Percentiles rank a stretch among this genome's conserved stretches.
phyloP scores from a whole-genome alignment of 2,329 filamentous ascomycete genomes.

The Cryphonectria carpinicola region DNA sequence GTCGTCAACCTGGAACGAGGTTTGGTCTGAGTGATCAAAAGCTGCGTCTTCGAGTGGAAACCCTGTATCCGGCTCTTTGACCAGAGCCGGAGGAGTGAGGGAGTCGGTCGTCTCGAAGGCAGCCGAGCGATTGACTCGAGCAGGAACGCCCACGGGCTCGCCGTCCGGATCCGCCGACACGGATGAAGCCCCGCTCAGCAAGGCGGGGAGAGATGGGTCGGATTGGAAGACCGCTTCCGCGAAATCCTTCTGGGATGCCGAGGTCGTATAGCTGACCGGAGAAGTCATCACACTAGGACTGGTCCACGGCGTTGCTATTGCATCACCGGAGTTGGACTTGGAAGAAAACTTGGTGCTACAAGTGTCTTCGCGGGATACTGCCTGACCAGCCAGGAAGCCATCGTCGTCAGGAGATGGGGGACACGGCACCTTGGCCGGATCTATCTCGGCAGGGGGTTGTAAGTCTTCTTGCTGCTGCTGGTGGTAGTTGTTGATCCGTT shows the following conservation, averaged over 20 bases:
- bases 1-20: constrained; percentile 35
- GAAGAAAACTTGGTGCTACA: constrained; percentile 53
- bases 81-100: constrained; percentile 56
- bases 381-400: constrained; percentile 37
- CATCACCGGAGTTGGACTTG: constrained; percentile 55
- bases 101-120: constrained; percentile 58
- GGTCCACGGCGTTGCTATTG: constrained; percentile 55
- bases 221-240: constrained; percentile 61
- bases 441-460: constrained; percentile 31
- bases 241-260: constrained; percentile 44
- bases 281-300: constrained; percentile 59
- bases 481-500: constrained; percentile 30
- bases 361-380: constrained; percentile 46
- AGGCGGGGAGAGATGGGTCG: constrained; percentile 65
- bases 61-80: constrained; percentile 50
- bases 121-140: constrained; percentile 51
- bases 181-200: constrained; percentile 67
- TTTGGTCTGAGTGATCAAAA: constrained; percentile 37
- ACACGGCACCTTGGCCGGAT: constrained; percentile 42
- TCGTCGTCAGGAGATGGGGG: constrained; percentile 53
- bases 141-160: constrained; percentile 59
- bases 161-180: constrained; percentile 66
- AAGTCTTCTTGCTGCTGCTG: constrained; percentile 21
- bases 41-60: constrained; percentile 51
- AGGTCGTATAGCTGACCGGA: constrained; percentile 47